Evolutionary conservation across 2,329 filamentous ascomycete genomes (phyloP), one percentile per base, ranked within the genome.

Genomic region (Aureobasidium sp.): DNA sequence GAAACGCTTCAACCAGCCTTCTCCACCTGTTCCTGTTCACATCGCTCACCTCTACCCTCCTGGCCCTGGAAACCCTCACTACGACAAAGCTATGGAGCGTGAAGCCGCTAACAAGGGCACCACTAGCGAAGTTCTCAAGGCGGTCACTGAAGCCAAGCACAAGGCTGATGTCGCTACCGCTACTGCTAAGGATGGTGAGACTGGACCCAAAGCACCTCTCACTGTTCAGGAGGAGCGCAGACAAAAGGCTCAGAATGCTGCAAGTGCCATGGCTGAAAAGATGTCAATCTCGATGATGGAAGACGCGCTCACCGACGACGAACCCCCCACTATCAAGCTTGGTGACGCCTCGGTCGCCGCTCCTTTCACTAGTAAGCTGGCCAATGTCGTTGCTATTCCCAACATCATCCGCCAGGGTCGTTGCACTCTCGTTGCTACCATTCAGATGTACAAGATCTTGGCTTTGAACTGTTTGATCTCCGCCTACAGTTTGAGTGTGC

Each of bases 381-480:
- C 92, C 67, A 96, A 99, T 69, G 94, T 99, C 62, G 84, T 99
- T 68, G 94, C 94, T 38, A 91, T 99, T 61, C 93, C 94, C 57
- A 99, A 99, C 77, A 99, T 99, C 69, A 94, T 99, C 69, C 89
- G 94, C 61, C 94, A 99, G 78, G 94, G 94, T 61, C 89, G 94
- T 64, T 99, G 94, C 79, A 99, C 94, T 8, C 84, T 99, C 21
- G 94, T 99, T 59, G 94, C 94, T 33, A 99, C 94, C 0, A 97
- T 99, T 65, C 94, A 99, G 79, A 99, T 99, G 93, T 99, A 99
- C 85, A 99, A 96, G 82, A 99, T 99, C 68, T 84, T 99, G 55
- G 94, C 94, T 8, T 79, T 99, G 62, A 99, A 99, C 80, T 99
- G 94, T 73, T 80, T 99, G 67, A 99, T 99, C 72, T 96, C 90